Conservation (phyloP, 129 eudicot genomes). For the Gnaphalium uliginosum region DNA sequence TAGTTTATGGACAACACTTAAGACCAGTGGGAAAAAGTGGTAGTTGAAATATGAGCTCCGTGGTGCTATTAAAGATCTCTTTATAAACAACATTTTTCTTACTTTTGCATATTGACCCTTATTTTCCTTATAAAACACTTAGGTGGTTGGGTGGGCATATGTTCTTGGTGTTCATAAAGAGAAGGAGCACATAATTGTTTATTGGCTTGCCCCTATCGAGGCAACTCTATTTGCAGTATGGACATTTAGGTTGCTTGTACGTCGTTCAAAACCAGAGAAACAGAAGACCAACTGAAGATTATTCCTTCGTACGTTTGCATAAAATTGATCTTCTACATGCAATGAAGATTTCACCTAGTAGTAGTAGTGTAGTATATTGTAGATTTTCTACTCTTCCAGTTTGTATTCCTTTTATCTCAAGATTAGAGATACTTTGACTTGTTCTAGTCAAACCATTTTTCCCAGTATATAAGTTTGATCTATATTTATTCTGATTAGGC, state of each 20-base stretch:
- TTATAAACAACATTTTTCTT: slow-evolving; percentile 1
- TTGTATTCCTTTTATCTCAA: slow-evolving; percentile 5
- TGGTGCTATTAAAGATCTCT: background rate
- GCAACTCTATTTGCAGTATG: slow-evolving; percentile 67
- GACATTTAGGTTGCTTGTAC: slow-evolving; percentile 46
- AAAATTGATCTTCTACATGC: background rate
- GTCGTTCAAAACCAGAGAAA: slow-evolving; percentile 32
- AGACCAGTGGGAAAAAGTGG: background rate
- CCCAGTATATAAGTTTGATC: background rate
- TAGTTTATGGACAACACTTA: background rate
- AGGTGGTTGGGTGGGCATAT: slow-evolving; percentile 92
- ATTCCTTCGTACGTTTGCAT: background rate
- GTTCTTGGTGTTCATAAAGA: slow-evolving; percentile 63
- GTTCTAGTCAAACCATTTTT: slow-evolving; percentile 14
- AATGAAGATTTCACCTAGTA: slow-evolving; percentile 15
- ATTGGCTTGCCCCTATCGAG: slow-evolving; percentile 87
- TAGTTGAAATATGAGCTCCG: background rate
- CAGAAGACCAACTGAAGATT: slow-evolving; percentile 33
- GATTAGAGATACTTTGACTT: slow-evolving; percentile 16
- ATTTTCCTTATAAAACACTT: background rate
- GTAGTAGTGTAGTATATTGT: no score
- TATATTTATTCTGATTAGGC: background rate
- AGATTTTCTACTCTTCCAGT: background rate
- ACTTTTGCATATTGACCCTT: slow-evolving; percentile 18
- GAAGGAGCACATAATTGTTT: slow-evolving; percentile 70